Evolutionary conservation across 345 rosid species (phyloP), one percentile per base, ranked within the genome.

Genomic region (Brassica carinata): DNA sequence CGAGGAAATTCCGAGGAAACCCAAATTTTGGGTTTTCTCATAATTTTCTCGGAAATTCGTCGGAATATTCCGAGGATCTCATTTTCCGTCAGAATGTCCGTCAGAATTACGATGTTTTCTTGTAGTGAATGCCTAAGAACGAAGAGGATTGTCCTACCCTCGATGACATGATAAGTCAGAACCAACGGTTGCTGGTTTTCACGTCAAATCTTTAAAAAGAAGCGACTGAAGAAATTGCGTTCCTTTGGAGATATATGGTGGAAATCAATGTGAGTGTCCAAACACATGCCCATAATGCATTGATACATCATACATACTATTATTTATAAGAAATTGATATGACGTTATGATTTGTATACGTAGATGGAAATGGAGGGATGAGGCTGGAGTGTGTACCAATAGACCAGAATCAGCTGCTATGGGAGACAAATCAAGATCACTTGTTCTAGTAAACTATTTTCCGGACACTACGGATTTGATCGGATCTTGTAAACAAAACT

Each of bases 351-450:
- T 88, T 55, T 15, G 29, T 27, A 27, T 27, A 27, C 29, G 29
- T 17, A 96, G 99, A 89, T 86, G 98, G 98, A 38, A 48, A 86
- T 84, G 87, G 80, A 1, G 98, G 99, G 69, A 89, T 89, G 94
- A 82, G 27, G 7, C 81, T 6, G 94, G 94, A 63, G 71, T 82
- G 0, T 96, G 99, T 86, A 79, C 88, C 58, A 96, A 89, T 74
- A 87, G 98, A 2, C 90, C 86, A 0, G 93, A 93, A 71, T 93
- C 99, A 33, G 82, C 88, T 71, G 78, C 92, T 2, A 81, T 96
- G 91, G 85, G 81, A 76, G 85, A 86, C 34, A 80, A 57, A 26
- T 81, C 91, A 4, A 84, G 87, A 79, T 89, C 98, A 17, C 87
- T 96, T 29, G 84, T 88, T 71, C 84, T 93, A 0, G 81, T 93